Evolutionary conservation across 2,329 filamentous ascomycete species (phyloP).

Genomic region (Coniochaeta sp.): DNA sequence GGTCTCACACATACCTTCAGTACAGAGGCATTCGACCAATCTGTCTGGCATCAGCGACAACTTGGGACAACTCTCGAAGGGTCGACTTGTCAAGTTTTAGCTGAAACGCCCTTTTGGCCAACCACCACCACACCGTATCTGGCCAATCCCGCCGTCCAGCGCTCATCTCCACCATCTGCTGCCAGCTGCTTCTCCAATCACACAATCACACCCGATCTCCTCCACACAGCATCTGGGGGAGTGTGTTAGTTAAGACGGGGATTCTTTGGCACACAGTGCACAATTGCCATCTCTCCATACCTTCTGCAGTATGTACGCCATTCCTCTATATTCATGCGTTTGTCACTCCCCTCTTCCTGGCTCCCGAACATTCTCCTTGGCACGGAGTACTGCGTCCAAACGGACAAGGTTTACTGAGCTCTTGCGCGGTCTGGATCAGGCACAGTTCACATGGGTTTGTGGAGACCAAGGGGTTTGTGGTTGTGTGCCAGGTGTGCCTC

Average conservation of each 20-base stretch:
- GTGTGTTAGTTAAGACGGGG: neutral
- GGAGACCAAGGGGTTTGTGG: neutral
- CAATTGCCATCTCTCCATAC: neutral
- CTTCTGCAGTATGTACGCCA: neutral
- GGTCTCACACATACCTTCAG: too few relatives aligned
- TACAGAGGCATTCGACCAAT: neutral
- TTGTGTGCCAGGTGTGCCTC: too few relatives aligned
- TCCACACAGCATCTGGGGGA: neutral
- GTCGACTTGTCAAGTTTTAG: conserved; percentile 3
- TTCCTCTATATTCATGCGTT: neutral
- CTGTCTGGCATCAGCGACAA: neutral
- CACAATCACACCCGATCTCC: neutral
- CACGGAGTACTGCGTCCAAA: neutral
- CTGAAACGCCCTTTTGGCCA: conserved; percentile 4
- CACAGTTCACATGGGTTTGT: conserved; percentile 1
- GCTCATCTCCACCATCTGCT: conserved; percentile 1
- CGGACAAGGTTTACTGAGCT: conserved; percentile 1
- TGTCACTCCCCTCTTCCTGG: neutral
- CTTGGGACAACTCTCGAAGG: neutral
- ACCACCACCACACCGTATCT: conserved; percentile 2
- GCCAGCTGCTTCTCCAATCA: conserved; percentile 3
- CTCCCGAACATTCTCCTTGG: neutral
- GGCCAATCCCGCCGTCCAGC: neutral
- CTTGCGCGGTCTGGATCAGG: neutral
- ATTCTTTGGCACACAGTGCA: neutral